These are phyloP conservation scores for Vanrija pseudolonga DNA, from an alignment of 1,284 basidiomycete genomes.

Conservation along the genomic window DNA sequence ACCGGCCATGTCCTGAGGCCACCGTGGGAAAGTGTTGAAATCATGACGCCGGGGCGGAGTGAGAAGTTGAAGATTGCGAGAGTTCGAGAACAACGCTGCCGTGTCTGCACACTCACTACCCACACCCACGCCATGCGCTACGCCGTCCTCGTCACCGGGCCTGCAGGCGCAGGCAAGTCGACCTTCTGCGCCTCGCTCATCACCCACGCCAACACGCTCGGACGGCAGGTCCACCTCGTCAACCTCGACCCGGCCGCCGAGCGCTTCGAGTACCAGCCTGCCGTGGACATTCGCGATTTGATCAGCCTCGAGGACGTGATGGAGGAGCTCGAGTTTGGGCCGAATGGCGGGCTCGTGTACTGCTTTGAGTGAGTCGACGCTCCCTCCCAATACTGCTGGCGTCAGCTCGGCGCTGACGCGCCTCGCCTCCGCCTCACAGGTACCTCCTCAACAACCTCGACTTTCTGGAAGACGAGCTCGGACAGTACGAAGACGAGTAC, in stretches of 20 bases:
- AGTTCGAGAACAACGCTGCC: background rate
- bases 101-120: background rate
- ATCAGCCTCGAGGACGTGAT: conserved; percentile 94
- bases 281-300: conserved; percentile 91
- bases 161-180: conserved; percentile 96
- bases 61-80: background rate
- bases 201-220: conserved; percentile 80
- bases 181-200: conserved; percentile 88
- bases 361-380: conserved; percentile 89
- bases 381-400: background rate
- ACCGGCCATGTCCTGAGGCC: background rate
- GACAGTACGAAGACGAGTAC: conserved; percentile 93
- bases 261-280: conserved; percentile 88
- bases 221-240: conserved; percentile 84
- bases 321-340: conserved; percentile 91
- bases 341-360: conserved; percentile 95
- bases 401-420: background rate
- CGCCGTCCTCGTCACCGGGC: conserved; percentile 67
- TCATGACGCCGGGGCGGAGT: background rate
- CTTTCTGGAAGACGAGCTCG: conserved; percentile 97
- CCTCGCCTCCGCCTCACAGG: conserved; percentile 55
- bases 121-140: conserved; percentile 66
- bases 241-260: conserved; percentile 97
- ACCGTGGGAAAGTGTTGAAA: conserved; percentile 1
- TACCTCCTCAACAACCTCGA: conserved; percentile 96